phyloP scores from a whole-genome alignment of 108 stramenopile species.

The Ochromonas danica region DNA sequence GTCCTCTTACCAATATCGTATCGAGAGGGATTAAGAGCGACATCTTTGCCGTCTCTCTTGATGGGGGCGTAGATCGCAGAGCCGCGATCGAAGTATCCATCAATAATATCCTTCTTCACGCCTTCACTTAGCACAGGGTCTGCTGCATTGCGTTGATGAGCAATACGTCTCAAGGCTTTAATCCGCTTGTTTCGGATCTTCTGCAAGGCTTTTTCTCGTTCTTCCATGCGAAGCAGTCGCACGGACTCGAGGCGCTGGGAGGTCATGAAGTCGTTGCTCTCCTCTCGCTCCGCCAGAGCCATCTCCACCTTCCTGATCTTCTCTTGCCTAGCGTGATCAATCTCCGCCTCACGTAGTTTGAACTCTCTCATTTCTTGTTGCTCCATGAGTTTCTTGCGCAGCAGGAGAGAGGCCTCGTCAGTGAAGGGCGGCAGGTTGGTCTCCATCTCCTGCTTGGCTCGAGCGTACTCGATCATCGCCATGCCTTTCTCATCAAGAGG shows the following conservation, averaged over 20 bases:
- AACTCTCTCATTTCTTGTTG: constrained; percentile 53
- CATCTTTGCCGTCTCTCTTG: constrained; percentile 45
- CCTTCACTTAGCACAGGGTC: constrained; percentile 22
- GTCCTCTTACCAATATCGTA: constrained; percentile 8
- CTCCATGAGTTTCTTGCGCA: constrained; percentile 61
- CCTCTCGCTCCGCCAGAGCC: constrained; percentile 58
- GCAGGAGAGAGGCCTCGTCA: constrained; percentile 56
- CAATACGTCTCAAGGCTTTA: constrained; percentile 52
- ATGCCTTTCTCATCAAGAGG: constrained; percentile 55
- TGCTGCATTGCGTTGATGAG: constrained; percentile 9
- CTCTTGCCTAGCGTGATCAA: constrained; percentile 41
- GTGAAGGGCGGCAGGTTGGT: constrained; percentile 62
- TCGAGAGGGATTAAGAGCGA: neutral
- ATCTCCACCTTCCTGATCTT: constrained; percentile 45
- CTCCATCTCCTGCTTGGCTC: constrained; percentile 48
- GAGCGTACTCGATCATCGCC: constrained; percentile 57
- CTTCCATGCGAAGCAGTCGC: constrained; percentile 53
- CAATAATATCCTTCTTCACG: constrained; percentile 55
- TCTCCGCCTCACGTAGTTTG: constrained; percentile 44
- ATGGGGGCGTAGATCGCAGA: constrained; percentile 60
- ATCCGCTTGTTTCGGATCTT: constrained; percentile 52
- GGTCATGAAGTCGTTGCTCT: constrained; percentile 52
- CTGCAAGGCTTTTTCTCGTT: constrained; percentile 48
- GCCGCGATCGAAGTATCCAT: constrained; percentile 57
- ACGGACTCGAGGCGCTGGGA: constrained; percentile 62